Conservation (phyloP, 352 stramenopile genomes). For the Peronospora farinosa region DNA sequence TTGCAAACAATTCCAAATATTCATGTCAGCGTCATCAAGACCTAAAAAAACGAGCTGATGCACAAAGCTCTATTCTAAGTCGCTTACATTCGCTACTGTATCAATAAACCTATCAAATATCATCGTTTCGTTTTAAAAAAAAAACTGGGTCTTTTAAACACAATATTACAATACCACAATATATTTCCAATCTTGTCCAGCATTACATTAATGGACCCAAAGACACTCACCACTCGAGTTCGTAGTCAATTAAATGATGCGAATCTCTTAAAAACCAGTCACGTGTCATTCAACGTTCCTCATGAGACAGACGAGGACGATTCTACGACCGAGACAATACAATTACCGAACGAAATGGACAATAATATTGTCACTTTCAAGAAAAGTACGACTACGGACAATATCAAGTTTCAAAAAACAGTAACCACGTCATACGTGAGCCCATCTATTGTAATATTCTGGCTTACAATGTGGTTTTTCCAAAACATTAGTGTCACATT, state of each 20-base stretch:
- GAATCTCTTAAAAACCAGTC: conserved; percentile 13
- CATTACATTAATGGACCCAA: too few species aligned
- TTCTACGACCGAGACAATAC: conserved; percentile 18
- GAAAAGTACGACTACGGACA: conserved; percentile 1
- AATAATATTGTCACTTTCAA: conserved; percentile 1
- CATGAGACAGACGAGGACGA: conserved; percentile 16
- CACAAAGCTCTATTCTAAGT: too few species aligned
- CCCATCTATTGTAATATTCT: conserved; percentile 61
- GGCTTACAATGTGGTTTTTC: conserved; percentile 81
- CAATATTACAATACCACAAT: too few species aligned
- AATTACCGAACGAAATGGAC: conserved; percentile 18
- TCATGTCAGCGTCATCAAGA: conserved; percentile 17
- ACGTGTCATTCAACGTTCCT: conserved; percentile 23
- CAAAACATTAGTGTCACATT: conserved; percentile 93
- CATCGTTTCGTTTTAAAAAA: too few species aligned
- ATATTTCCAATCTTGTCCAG: too few species aligned
- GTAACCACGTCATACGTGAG: conserved; percentile 66
- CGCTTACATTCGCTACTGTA: too few species aligned
- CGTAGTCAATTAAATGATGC: conserved; percentile 16
- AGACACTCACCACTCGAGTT: conserved; percentile 13
- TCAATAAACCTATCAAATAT: too few species aligned
- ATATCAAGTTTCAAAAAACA: conserved; percentile 5
- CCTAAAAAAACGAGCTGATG: too few species aligned
- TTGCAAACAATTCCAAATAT: conserved; percentile 26
- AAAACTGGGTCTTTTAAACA: too few species aligned